Conservation (phyloP, 108 stramenopile genomes). For the Thalassiosira profunda region DNA sequence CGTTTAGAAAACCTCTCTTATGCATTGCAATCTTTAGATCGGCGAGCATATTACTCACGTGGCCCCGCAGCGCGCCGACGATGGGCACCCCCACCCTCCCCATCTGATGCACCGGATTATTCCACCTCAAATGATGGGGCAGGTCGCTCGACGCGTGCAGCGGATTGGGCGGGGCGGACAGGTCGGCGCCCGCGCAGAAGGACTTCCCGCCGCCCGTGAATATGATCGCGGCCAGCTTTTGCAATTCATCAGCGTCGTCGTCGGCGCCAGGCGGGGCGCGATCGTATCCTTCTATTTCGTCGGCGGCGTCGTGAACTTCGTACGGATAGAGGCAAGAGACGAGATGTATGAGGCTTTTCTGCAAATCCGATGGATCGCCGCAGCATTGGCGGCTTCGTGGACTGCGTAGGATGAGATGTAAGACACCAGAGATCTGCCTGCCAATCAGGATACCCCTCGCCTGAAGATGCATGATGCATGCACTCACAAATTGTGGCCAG, state of each 20-base stretch:
- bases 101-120: conserved; percentile 67
- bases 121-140: conserved; percentile 29
- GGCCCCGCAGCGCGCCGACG: conserved; percentile 52
- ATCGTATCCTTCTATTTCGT: conserved; percentile 35
- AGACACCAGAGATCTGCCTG: too few species aligned
- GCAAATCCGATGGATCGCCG: too few species aligned
- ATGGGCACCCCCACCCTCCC: conserved; percentile 34
- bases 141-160: conserved; percentile 53
- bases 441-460: too few species aligned
- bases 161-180: conserved; percentile 56
- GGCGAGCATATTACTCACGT: conserved; percentile 31
- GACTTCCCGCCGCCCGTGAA: conserved; percentile 50
- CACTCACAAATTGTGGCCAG: conserved; percentile 33
- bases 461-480: too few species aligned
- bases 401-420: too few species aligned
- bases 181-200: conserved; percentile 62
- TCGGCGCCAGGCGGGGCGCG: background rate
- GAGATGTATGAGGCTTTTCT: too few species aligned
- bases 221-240: conserved; percentile 40
- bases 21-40: too few species aligned
- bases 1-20: too few species aligned
- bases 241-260: conserved; percentile 1
- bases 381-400: too few species aligned
- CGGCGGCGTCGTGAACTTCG: conserved; percentile 31
- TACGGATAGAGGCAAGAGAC: too few species aligned